These are phyloP conservation scores for Vigna radiata DNA, from an alignment of 306 rosid species.

Conservation along the genomic window DNA sequence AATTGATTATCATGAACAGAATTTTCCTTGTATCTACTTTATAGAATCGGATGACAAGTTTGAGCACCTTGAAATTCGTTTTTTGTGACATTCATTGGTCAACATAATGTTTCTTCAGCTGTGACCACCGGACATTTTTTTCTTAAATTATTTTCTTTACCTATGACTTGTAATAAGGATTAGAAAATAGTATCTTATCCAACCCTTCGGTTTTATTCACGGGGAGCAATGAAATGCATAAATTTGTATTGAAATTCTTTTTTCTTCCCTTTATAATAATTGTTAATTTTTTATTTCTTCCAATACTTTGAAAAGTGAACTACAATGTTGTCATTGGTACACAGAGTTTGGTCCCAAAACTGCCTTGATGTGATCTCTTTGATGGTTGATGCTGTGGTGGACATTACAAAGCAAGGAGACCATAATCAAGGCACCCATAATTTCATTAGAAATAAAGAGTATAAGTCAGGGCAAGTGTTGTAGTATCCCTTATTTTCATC, in stretches of 20 bases:
- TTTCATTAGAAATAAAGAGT: no score
- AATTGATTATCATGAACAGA: constrained; percentile 2
- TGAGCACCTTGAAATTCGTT: not conserved
- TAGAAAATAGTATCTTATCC: not conserved
- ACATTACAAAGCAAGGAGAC: not conserved
- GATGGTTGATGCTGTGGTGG: not conserved
- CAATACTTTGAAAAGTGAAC: not conserved
- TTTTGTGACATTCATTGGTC: not conserved
- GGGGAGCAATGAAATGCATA: not conserved
- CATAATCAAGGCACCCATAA: not conserved
- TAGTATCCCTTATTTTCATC: no score
- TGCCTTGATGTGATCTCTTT: not conserved
- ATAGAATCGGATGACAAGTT: not conserved
- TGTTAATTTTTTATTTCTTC: not conserved
- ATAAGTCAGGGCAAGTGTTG: no score
- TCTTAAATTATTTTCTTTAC: not conserved
- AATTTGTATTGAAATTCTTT: not conserved
- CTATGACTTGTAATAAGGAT: not conserved
- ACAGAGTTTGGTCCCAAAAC: not conserved
- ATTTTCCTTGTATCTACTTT: not conserved
- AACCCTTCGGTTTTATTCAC: not conserved
- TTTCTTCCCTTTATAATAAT: not conserved
- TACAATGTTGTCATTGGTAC: not conserved
- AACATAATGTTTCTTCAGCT: constrained; percentile 6
- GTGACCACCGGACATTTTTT: not conserved